Base-by-base conservation (phyloP, 192 early-diverging fungal genomes). In the Linnemannia schmuckeri region DNA sequence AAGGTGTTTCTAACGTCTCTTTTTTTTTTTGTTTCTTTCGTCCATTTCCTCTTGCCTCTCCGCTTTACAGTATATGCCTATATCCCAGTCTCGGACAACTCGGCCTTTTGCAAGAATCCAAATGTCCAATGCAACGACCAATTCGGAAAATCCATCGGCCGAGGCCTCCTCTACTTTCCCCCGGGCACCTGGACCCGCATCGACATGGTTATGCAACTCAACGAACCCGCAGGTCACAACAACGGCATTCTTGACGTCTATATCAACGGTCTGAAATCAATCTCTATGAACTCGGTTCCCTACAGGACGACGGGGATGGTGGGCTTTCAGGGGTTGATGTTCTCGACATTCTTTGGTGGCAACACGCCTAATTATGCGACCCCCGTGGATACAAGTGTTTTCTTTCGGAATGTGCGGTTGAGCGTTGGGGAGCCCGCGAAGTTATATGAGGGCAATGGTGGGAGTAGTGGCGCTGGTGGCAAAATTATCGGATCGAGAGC, bases 341-440 rank as follows among this genome's bases (percentile, higher is more conserved):
- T 92, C 68, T 91, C 89, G 5, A 89, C 91, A 6, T 92, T 92
- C 82, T 92, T 91, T 83, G 91, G 91, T 71, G 91, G 91, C 20
- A 82, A 83, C 17, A 76, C 80, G 24, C 35, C 85, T 9, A 49
- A 72, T 2, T 92, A 88, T 74, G 90, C 90, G 1, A 80, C 89
- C 2, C 85, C 88, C 18, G 40, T 74, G 0, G 84, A 88, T 54
- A 90, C 88, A 0, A 37, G 84, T 17, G 87, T 88, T 6, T 91
- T 88, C 44, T 92, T 92, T 61, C 90, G 85, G 55, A 89, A 91
- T 49, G 47, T 91, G 55, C 83, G 87, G n/a, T 76, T 87, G 37
- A 88, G 86, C 57, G 88, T 90, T 9, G 90, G 91, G 13, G 46
- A 85, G 52, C 84, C 84, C n/a, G 87, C 89, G 9, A 69, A 20